Evolutionary conservation across 257 asterid genomes (phyloP), one percentile per base, ranked within the genome.

Genomic region (Leonotis leonurus): DNA sequence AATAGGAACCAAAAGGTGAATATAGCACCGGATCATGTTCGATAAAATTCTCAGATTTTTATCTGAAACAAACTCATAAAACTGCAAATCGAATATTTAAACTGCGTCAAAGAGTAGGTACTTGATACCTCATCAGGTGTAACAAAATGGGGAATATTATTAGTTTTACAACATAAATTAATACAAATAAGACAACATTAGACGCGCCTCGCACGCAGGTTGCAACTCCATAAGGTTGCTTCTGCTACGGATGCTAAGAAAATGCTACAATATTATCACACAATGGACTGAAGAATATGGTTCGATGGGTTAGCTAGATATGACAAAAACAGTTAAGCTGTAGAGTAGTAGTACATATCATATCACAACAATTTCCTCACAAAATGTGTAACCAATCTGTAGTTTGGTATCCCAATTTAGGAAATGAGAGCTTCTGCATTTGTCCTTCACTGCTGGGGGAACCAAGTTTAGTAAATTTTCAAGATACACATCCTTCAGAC

Each of bases 181-280:
- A 67, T 69, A 73, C 78, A 73, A 61, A 66, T 62, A 69, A 22
- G 39, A n/a, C n/a, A n/a, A n/a, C n/a, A n/a, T n/a, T n/a, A n/a
- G n/a, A n/a, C n/a, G n/a, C n/a, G n/a, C n/a, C n/a, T n/a, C n/a
- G n/a, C n/a, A n/a, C n/a, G n/a, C n/a, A n/a, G n/a, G n/a, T n/a
- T n/a, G n/a, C n/a, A n/a, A n/a, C n/a, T n/a, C 61, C 30, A 48
- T 8, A 59, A 51, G 49, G 70, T 65, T 53, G 68, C 73, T 65
- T 16, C 54, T 13, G 64, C 64, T 14, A 59, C 71, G 22, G 64
- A 44, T 33, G 50, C 56, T 55, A 54, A 62, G 57, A n/a, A 54
- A 45, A 69, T 32, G 45, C 70, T 57, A 69, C 58, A 45, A 18
- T 25, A 53, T 8, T 29, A 43, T 55, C 71, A 30, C 25, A 22